Percentiles rank a stretch among this genome's conserved stretches.
phyloP scores from a whole-genome alignment of 768 basidiomycete species.

The Podaxis sp. region DNA sequence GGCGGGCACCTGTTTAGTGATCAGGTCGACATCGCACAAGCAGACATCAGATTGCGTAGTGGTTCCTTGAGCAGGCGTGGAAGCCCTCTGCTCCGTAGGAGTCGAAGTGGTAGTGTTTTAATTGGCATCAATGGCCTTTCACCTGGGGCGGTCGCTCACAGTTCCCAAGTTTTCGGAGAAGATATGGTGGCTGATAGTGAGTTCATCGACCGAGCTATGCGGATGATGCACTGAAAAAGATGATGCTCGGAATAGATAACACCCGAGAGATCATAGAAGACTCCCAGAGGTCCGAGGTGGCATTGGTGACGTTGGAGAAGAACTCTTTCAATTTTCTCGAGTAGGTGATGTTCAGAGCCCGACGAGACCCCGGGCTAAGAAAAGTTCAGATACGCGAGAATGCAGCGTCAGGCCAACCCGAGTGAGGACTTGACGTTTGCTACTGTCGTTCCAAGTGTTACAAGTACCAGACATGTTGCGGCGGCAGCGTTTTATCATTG shows the following conservation, averaged over 20 bases:
- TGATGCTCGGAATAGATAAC: constrained; percentile 18
- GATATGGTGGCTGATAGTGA: constrained; percentile 71
- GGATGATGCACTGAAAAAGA: neutral
- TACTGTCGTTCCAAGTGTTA: constrained; percentile 59
- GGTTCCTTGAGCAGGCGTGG: constrained; percentile 55
- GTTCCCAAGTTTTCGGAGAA: constrained; percentile 48
- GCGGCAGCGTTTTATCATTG: constrained; percentile 86
- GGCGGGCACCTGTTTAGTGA: constrained; percentile 53
- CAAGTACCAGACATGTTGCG: constrained; percentile 76
- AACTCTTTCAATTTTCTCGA: constrained; percentile 82
- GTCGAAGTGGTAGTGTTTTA: constrained; percentile 41
- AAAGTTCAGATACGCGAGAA: constrained; percentile 64
- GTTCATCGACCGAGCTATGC: constrained; percentile 13
- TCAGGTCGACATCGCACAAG: constrained; percentile 29
- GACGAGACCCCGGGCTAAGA: constrained; percentile 7
- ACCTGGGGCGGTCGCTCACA: constrained; percentile 44
- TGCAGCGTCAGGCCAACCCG: constrained; percentile 67
- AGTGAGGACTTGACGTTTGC: constrained; percentile 57
- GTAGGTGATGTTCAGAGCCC: constrained; percentile 37
- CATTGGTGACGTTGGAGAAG: constrained; percentile 63
- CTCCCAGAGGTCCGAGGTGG: constrained; percentile 55
- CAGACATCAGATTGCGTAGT: constrained; percentile 51
- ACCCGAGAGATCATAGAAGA: constrained; percentile 32
- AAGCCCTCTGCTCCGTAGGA: constrained; percentile 51
- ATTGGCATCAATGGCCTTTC: constrained; percentile 47